Evolutionary conservation across 371 early-diverging fungal genomes (phyloP).

Genomic region (Mortierella sp.): DNA sequence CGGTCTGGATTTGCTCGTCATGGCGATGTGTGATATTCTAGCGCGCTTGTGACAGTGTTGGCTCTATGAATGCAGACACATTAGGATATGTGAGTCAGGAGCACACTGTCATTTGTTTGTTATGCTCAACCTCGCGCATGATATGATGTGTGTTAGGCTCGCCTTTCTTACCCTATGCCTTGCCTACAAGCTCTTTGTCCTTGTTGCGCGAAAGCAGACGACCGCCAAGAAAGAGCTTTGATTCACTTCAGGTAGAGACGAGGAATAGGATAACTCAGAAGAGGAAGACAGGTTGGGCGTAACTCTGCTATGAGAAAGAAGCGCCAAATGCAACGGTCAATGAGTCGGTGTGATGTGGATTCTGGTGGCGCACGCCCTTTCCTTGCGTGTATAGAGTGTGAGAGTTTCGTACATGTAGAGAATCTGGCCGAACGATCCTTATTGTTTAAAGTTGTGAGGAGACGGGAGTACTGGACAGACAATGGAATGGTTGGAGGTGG

Average conservation of each 20-base stretch:
- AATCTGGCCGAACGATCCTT: neutral
- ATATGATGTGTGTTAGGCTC: neutral
- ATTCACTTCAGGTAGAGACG: neutral
- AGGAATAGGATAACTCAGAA: neutral
- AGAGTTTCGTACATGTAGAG: conserved; percentile 3
- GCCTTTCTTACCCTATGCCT: neutral
- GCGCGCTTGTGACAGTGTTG: neutral
- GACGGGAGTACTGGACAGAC: neutral
- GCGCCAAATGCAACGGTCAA: neutral
- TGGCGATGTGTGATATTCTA: neutral
- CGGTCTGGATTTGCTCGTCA: conserved; percentile 39
- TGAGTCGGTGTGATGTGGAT: neutral
- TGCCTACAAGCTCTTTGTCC: neutral
- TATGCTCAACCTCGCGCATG: neutral
- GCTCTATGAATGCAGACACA: neutral
- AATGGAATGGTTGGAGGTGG: too few relatives aligned
- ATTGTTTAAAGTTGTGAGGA: neutral
- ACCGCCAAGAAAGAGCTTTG: neutral
- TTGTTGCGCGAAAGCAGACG: neutral
- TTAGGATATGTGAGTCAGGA: conserved; percentile 5
- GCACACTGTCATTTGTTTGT: neutral
- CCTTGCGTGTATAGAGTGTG: neutral
- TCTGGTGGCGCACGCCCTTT: neutral
- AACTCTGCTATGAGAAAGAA: neutral
- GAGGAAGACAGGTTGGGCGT: neutral